phyloP scores from a whole-genome alignment of 352 stramenopile genomes.

The Phytophthora sojae region DNA sequence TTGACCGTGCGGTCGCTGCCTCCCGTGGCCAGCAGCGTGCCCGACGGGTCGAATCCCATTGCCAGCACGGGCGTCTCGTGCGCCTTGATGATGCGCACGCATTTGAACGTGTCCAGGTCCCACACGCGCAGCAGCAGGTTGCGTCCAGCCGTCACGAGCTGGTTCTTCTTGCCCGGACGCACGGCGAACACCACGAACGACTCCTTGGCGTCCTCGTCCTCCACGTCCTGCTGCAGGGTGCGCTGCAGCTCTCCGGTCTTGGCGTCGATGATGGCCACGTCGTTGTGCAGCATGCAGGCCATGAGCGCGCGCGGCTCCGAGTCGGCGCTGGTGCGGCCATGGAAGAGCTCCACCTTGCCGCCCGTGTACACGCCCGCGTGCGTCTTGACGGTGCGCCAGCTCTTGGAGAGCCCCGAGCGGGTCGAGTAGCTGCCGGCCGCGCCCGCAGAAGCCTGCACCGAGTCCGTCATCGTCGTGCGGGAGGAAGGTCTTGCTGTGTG shows the following conservation, averaged over 20 bases:
- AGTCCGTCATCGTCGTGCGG: slow-evolving; percentile 22
- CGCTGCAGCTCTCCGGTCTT: slow-evolving; percentile 74
- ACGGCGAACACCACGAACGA: slow-evolving; percentile 86
- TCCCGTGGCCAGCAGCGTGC: slow-evolving; percentile 95
- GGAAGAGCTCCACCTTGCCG: slow-evolving; percentile 79
- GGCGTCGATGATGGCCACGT: slow-evolving; percentile 81
- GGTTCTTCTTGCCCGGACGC: slow-evolving; percentile 69
- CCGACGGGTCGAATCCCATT: slow-evolving; percentile 91
- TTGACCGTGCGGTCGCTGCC: slow-evolving; percentile 96
- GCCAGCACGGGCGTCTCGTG: slow-evolving; percentile 81
- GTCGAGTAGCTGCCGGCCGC: slow-evolving; percentile 61
- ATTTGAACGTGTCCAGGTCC: slow-evolving; percentile 85
- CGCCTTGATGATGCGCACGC: slow-evolving; percentile 80
- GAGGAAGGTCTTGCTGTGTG: slow-evolving; percentile 4
- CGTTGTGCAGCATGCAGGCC: slow-evolving; percentile 86
- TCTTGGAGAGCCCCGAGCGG: slow-evolving; percentile 79
- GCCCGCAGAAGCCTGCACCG: slow-evolving; percentile 7
- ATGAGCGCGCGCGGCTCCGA: slow-evolving; percentile 44
- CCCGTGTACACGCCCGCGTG: slow-evolving; percentile 86
- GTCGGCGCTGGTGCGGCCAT: slow-evolving; percentile 30
- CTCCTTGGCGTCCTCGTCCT: slow-evolving; percentile 84
- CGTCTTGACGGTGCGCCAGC: slow-evolving; percentile 78
- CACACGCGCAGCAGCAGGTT: slow-evolving; percentile 88
- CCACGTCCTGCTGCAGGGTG: slow-evolving; percentile 78
- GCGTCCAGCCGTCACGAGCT: slow-evolving; percentile 86